Evolutionary conservation across 106 monocot species (phyloP), one percentile per base, ranked within the genome.

Genomic region (Agapanthus africanus): DNA sequence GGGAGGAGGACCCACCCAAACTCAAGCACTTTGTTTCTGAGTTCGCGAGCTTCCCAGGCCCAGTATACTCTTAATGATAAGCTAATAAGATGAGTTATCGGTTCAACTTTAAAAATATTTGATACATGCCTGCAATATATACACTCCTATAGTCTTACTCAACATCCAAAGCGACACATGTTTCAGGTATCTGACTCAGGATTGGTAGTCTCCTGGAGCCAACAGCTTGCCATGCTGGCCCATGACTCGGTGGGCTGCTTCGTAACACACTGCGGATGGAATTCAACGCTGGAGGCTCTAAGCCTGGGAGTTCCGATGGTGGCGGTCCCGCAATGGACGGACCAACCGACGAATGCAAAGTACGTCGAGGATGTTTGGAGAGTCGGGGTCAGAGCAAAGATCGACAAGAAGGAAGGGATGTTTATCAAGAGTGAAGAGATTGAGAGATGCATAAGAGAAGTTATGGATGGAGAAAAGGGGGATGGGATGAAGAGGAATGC

Each of bases 191-290:
- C n/a, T n/a, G n/a, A n/a, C n/a, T n/a, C 49, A 4, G 79, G 79
- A 0, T 14, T 79, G 8, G 71, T 82, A 38, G 73, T 77, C 11
- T 13, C 37, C 1, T 86, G 86, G 86, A 44, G 77, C 33, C 61
- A 73, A 0, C 86, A 86, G 46, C 52, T 86, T 21, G 79, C 72
- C 30, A 76, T 82, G 34, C 49, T 87, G 30, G 54, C 37, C 1
- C 85, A 86, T 50, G 69, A 34, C 0, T 78, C 85, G 2, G 74
- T 86, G 21, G 68, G 85, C 4, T 77, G 81, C 70, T 86, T 83
- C 34, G 86, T 85, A 59, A 81, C 85, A 6, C 85, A 85, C 65
- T 85, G 85, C n/a, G 85, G 85, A 0, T 81, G 81, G 85, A 85
- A 88, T 41, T 88, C 88, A 49, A 85, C 88, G 13, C 59, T 77